Evolutionary conservation across 1,284 basidiomycete species (phyloP), one percentile per base, ranked within the genome.

Genomic region (Cutaneotrichosporon cutaneum): DNA sequence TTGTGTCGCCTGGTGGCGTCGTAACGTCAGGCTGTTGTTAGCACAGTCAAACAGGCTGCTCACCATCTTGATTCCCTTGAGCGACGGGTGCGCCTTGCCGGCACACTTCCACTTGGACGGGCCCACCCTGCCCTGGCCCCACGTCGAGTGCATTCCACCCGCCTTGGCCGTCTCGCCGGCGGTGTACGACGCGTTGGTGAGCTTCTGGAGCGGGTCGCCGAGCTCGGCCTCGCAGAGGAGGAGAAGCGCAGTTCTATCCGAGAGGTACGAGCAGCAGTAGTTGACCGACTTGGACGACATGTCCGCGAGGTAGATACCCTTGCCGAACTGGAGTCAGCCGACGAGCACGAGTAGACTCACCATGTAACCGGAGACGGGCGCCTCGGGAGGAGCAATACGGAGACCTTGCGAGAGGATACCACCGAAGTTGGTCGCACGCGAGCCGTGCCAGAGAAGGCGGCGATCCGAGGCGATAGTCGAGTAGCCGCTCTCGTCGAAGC

Each of bases 281-380:
- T 82, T 82, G 26, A 85, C 85, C 27, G 85, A 86, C 83, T 87
- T 87, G 35, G 84, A 85, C 81, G 86, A 84, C 83, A 86, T 86
- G 65, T 88, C 86, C 13, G 86, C 86, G 59, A 87, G 85, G 71
- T 87, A 87, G 30, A 86, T 84, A 48, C 86, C 87, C 76, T 87
- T 87, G 56, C 86, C 86, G 45, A 60, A 60, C 52, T 51, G 9
- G 27, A 22, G 33, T 62, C 24, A 58, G 55, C n/a, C 26, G 8
- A 13, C 13, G 21, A 8, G 18, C 14, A 24, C 22, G 26, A 30
- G 4, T 30, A 44, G 13, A 53, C 60, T 53, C 32, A 61, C 60
- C 86, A 86, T 87, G 71, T 87, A 87, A 0, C 82, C 81, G 2
- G 67, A 68, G 30, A 66, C 64, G 27, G 70, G 73, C 8, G 69